Evolutionary conservation across 768 basidiomycete species (phyloP), one percentile per base, ranked within the genome.

Genomic region (Suillus lakei): DNA sequence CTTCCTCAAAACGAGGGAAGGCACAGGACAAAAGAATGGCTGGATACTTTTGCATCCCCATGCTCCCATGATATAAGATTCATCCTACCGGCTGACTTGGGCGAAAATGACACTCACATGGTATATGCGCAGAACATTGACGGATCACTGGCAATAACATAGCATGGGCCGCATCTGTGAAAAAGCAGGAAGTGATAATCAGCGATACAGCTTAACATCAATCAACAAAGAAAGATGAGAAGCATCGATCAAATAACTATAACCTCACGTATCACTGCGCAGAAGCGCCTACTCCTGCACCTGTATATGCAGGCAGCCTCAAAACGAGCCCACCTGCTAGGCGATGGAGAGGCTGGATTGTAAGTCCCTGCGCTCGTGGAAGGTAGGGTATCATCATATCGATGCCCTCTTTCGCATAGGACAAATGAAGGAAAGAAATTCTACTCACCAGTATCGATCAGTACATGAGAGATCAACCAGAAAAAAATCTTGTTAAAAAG

Each of bases 271-370:
- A 48, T 78, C 76, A 76, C 73, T 62, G 73, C 69, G 67, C 69
- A 69, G 76, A 78, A 76, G 72, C 76, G 76, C 64, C 76, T 67
- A 70, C 75, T n/a, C 73, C 76, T 69, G 64, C 76, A 60, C 70
- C 76, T 72, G 67, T 77, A 77, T 73, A 61, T 77, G 71, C 76
- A 78, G 67, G 68, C 71, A 76, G 23, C 68, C 75, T 72, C 76
- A 77, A 69, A 64, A 77, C 76, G 75, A 78, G 76, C 5, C 62
- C 69, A 61, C 68, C 73, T 72, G 75, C 76, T 78, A 72, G 68
- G 75, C 70, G 73, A 77, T 66, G 73, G 64, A 73, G 75, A 69
- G 77, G 71, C 76, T 77, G 75, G 76, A 77, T 69, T 43, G 65
- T 18, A 66, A 63, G 73, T 78, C 76, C 76, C 76, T 70, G 51